Base-by-base conservation (phyloP, 2,329 filamentous ascomycete species). In the Talaromyces amestolkiae region DNA sequence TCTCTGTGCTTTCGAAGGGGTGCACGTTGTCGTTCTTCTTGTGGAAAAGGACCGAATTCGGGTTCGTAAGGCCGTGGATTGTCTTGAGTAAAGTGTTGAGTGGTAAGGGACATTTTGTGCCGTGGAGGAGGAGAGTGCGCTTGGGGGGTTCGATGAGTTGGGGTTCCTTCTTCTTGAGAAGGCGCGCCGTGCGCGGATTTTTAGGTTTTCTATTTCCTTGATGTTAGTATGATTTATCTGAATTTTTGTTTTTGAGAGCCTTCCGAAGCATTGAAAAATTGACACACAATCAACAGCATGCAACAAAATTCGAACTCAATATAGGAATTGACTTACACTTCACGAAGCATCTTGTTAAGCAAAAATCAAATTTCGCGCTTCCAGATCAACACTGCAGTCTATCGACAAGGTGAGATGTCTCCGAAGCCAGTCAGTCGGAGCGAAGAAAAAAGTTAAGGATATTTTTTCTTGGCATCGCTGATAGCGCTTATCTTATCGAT, bases 21-120 rank as follows among this genome's bases (percentile, higher is more conserved):
- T 95, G 93, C 72, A 97, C 90, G 71, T 80, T 80, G 67, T 88
- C 85, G 80, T 99, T 99, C 84, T 98, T 98, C 86, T 98, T 99
- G 80, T 88, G 91, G 82, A 99, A 97, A 71, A 93, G 93, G 79
- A 96, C 90, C 69, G 89, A 89, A 68, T 94, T 85, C 2, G 93
- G 93, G 74, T 91, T 89, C 72, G 94, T 93, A 74, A 99, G 84
- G 58, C 91, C 86, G 79, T 92, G 87, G 65, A 99, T 86, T 73
- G 97, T 95, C 70, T 88, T 90, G 68, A 97, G 84, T 65, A 92
- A 91, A 72, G 94, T 89, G 79, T 96, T 89, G 65, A 93, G 84
- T 58, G 95, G 82, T 73, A 94, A 89, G 54, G 91, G 94, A 77
- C 91, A 94, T 77, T 88, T 90, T 61, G 91, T 92, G 73, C 93